Evolutionary conservation across 2,329 filamentous ascomycete species (phyloP).

Genomic region (Cercospora nicotianae): DNA sequence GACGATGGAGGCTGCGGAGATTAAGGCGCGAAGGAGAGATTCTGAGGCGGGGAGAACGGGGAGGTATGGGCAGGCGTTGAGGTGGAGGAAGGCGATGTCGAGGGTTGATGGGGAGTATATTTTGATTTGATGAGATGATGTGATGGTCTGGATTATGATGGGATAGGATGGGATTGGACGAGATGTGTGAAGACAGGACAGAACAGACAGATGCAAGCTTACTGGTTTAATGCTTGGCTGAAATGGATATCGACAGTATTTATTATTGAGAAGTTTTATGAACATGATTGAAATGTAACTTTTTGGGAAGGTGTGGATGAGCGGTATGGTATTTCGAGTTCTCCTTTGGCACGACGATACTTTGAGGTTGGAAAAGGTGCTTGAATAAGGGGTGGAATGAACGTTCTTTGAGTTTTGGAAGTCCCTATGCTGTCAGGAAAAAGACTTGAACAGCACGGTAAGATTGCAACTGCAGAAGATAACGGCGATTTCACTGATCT

Average conservation of each 20-base stretch:
- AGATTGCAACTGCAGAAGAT: too few species aligned
- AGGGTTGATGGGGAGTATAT: conserved; percentile 54
- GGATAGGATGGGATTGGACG: neutral
- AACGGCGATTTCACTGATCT: too few species aligned
- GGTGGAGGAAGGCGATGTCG: conserved; percentile 55
- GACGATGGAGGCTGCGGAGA: conserved; percentile 29
- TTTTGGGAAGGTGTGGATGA: neutral
- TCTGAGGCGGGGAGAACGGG: conserved; percentile 30
- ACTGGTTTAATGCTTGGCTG: neutral
- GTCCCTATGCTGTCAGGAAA: too few species aligned
- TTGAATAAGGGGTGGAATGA: too few species aligned
- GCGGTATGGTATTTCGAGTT: neutral
- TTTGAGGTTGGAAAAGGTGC: too few species aligned
- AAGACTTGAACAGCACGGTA: too few species aligned
- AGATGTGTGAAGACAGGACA: neutral
- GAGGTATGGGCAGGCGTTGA: conserved; percentile 44
- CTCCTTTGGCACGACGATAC: too few species aligned
- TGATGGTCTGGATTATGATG: conserved; percentile 32
- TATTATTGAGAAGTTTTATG: neutral
- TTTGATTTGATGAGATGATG: conserved; percentile 48
- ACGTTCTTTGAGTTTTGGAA: too few species aligned
- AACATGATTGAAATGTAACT: neutral
- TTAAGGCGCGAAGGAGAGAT: conserved; percentile 33
- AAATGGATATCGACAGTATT: conserved; percentile 8
- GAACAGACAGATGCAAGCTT: neutral